A percentile compares a stretch with the other conserved stretches of the same genome.
phyloP scores from a whole-genome alignment of 2,329 filamentous ascomycete genomes.

The Tympanopsis confertula region DNA sequence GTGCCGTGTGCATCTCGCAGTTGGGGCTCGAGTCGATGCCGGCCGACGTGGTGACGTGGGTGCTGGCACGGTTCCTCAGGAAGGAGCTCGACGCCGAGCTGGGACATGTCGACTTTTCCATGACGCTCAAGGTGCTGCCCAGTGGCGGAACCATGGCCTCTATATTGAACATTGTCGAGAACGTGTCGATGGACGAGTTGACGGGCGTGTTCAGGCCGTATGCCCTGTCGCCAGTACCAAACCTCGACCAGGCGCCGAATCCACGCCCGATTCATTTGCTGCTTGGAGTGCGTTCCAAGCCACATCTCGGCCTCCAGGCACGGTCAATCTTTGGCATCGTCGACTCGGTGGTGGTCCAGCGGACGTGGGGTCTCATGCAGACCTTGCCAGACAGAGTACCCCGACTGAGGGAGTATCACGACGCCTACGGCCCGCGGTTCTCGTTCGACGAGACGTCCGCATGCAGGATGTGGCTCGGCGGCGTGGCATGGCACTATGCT shows the following conservation, averaged over 20 bases:
- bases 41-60: conserved; percentile 45
- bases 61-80: conserved; percentile 36
- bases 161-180: conserved; percentile 44
- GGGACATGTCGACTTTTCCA: conserved; percentile 38
- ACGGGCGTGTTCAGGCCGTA: conserved; percentile 34
- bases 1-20: conserved; percentile 32
- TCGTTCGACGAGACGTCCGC: conserved; percentile 41
- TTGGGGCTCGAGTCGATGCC: conserved; percentile 52
- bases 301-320: conserved; percentile 41
- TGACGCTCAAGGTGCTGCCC: conserved; percentile 29
- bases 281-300: conserved; percentile 35
- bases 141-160: conserved; percentile 63
- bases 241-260: too few species aligned
- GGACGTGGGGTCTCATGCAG: conserved; percentile 50
- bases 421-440: conserved; percentile 49
- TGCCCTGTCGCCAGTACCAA: conserved; percentile 42
- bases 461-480: conserved; percentile 34
- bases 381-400: conserved; percentile 23
- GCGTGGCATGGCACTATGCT: conserved; percentile 35
- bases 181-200: conserved; percentile 35
- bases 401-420: conserved; percentile 15
- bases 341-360: conserved; percentile 42
- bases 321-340: conserved; percentile 35
- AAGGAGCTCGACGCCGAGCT: conserved; percentile 35
- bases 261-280: conserved; percentile 24